These are phyloP conservation scores for Salix dunnii DNA, from an alignment of 345 rosid species.

Conservation along the genomic window DNA sequence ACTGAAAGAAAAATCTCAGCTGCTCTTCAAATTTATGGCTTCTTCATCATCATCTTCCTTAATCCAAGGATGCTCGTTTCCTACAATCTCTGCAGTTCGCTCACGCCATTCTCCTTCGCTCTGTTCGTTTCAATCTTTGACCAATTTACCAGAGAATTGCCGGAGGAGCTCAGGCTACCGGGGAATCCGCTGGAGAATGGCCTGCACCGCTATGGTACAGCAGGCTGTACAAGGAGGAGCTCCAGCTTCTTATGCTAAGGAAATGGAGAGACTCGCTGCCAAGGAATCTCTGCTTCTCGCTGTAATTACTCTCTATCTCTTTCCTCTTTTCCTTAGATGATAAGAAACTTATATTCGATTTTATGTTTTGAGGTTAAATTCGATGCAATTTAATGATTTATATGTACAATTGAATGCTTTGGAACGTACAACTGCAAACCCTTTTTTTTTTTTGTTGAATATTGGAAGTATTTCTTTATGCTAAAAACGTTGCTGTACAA, in stretches of 20 bases:
- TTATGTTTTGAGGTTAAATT: neutral
- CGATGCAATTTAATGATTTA: neutral
- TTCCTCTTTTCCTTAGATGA: neutral
- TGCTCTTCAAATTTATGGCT: conserved; percentile 3
- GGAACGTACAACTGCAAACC: neutral
- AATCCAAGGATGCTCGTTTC: neutral
- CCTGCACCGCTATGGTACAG: conserved; percentile 57
- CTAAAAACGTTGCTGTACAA: neutral
- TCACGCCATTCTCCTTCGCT: neutral
- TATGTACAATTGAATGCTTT: neutral
- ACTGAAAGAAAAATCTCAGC: neutral
- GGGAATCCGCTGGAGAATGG: neutral
- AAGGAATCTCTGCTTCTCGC: conserved; percentile 93
- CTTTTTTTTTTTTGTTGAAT: neutral
- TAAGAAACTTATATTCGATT: neutral
- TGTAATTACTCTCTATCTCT: conserved; percentile 32
- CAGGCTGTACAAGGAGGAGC: conserved; percentile 71
- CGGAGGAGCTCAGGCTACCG: neutral
- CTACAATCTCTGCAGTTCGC: neutral
- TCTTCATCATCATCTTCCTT: conserved; percentile 14
- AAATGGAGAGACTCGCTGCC: conserved; percentile 96
- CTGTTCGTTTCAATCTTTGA: neutral
- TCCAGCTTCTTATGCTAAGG: conserved; percentile 78
- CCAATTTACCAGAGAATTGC: neutral
- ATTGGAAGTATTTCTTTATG: neutral